Evolutionary conservation across 2,329 filamentous ascomycete genomes (phyloP).

Genomic region (Ophidiomyces ophidiicola): DNA sequence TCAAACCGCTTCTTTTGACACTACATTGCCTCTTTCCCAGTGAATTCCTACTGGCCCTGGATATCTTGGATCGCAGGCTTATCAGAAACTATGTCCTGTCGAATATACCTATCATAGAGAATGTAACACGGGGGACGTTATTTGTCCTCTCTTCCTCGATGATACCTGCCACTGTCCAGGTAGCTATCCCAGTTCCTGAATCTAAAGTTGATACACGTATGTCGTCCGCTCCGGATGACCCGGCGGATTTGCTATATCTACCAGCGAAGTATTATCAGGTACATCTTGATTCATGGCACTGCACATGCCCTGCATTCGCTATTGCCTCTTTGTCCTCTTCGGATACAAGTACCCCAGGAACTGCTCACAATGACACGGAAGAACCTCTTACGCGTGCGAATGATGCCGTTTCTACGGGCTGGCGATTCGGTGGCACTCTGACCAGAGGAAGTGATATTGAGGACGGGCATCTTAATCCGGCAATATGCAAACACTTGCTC

Average conservation of each 20-base stretch:
- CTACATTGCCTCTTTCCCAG: slow-evolving; percentile 76
- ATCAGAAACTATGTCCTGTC: slow-evolving; percentile 37
- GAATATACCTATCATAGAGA: slow-evolving; percentile 4
- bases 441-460: slow-evolving; percentile 12
- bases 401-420: too few species aligned
- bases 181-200: slow-evolving; percentile 7
- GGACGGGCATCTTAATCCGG: neutral
- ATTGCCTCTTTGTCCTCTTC: slow-evolving; percentile 49
- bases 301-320: slow-evolving; percentile 74
- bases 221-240: too few species aligned
- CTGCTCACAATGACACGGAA: neutral
- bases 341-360: neutral
- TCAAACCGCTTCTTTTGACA: slow-evolving; percentile 54
- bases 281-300: slow-evolving; percentile 67
- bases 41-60: slow-evolving; percentile 69
- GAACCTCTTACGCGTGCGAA: too few species aligned
- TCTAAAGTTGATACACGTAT: too few species aligned
- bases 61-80: slow-evolving; percentile 68
- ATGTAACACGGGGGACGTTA: slow-evolving; percentile 36
- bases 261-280: slow-evolving; percentile 51
- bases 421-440: slow-evolving; percentile 30
- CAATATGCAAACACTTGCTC: slow-evolving; percentile 76
- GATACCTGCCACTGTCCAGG: neutral
- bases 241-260: neutral
- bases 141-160: slow-evolving; percentile 49